Evolutionary conservation across 2,329 filamentous ascomycete species (phyloP).

Genomic region (Calonectria pteridis): DNA sequence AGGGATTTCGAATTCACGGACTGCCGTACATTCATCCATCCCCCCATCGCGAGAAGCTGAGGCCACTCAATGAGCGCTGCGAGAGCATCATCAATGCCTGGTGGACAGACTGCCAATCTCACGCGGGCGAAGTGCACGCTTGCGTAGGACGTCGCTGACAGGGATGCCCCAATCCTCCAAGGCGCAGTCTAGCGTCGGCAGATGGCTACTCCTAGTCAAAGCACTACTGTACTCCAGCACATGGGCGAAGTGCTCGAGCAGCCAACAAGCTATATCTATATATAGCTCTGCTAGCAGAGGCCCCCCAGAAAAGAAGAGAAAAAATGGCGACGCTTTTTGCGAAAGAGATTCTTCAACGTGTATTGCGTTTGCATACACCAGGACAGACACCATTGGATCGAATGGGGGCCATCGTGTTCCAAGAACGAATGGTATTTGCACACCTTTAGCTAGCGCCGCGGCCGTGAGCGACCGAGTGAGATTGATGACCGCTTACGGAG

Average conservation of each 20-base stretch:
- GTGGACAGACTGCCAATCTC: background rate
- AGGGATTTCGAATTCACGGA: background rate
- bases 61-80: background rate
- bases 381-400: background rate
- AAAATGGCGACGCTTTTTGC: background rate
- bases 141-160: background rate
- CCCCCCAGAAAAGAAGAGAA: no score
- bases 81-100: background rate
- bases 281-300: background rate
- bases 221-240: background rate
- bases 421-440: background rate
- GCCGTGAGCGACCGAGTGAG: background rate
- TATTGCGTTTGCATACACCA: background rate
- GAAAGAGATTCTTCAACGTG: background rate
- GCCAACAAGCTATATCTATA: background rate
- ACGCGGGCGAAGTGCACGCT: background rate
- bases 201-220: background rate
- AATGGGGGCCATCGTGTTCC: background rate
- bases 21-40: background rate
- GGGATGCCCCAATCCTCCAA: background rate
- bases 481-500: conserved; percentile 5
- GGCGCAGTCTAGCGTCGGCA: conserved; percentile 9
- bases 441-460: background rate
- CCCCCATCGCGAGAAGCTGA: background rate
- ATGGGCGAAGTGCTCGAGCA: background rate